These are phyloP conservation scores for Cytospora piceae DNA, from an alignment of 2,329 filamentous ascomycete species.

Conservation along the genomic window DNA sequence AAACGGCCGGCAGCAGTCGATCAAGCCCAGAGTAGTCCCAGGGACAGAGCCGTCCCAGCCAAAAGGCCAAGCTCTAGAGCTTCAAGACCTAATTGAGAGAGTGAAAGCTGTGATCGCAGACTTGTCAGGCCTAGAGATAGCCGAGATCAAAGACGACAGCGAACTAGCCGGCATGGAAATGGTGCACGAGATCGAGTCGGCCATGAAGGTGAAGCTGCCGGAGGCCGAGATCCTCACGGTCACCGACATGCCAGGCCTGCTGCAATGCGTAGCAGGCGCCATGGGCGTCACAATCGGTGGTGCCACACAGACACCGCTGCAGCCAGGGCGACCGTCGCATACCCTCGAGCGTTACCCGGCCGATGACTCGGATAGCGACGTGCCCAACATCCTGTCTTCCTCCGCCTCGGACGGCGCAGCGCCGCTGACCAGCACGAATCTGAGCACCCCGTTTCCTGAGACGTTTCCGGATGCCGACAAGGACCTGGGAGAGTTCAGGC, in stretches of 20 bases:
- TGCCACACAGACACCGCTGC: too few relatives aligned
- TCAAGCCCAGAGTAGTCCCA: too few relatives aligned
- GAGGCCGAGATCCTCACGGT: slow-evolving; percentile 15
- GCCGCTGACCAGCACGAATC: too few relatives aligned
- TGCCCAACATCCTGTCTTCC: too few relatives aligned
- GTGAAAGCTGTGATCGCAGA: not conserved
- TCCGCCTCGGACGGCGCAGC: too few relatives aligned
- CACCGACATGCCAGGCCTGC: slow-evolving; percentile 10
- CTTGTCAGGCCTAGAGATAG: slow-evolving; percentile 32
- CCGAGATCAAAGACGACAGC: slow-evolving; percentile 43
- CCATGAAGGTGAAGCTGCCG: slow-evolving; percentile 40
- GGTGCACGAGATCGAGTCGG: slow-evolving; percentile 44
- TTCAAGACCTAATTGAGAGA: not conserved
- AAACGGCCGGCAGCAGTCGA: too few relatives aligned
- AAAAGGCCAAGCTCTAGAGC: not conserved
- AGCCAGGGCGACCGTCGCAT: not conserved
- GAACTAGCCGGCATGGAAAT: slow-evolving; percentile 50
- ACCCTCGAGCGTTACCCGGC: too few relatives aligned
- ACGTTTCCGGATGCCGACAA: not conserved
- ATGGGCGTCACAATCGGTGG: too few relatives aligned
- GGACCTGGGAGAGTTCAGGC: not conserved
- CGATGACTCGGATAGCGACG: too few relatives aligned
- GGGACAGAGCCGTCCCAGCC: not conserved
- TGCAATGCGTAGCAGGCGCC: not conserved
- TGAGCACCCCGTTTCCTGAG: too few relatives aligned